These are phyloP conservation scores for Trichoderma erinaceum DNA, from an alignment of 495 filamentous ascomycete genomes.

Conservation along the genomic window DNA sequence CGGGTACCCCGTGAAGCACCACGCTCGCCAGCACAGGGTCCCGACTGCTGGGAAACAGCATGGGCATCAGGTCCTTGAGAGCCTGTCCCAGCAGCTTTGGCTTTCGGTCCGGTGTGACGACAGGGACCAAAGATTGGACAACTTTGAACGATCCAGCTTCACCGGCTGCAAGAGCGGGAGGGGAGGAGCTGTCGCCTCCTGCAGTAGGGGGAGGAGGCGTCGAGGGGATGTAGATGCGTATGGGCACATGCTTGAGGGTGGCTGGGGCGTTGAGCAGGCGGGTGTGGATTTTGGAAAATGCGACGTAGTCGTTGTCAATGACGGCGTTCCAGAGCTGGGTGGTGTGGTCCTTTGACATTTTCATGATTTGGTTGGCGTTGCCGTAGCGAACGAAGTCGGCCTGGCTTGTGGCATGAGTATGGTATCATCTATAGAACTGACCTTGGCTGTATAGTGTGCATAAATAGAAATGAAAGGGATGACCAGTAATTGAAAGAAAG, in stretches of 20 bases:
- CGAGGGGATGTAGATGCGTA: conserved; percentile 83
- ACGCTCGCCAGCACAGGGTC: conserved; percentile 87
- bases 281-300: conserved; percentile 67
- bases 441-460: conserved; percentile 1
- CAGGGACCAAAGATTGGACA: conserved; percentile 56
- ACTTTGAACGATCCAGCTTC: conserved; percentile 53
- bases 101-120: conserved; percentile 41
- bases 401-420: conserved; percentile 28
- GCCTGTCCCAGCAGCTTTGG: conserved; percentile 56
- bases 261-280: conserved; percentile 72
- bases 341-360: conserved; percentile 78
- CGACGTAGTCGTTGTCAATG: conserved; percentile 64
- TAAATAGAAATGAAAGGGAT: neutral
- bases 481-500: neutral
- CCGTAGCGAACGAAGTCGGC: conserved; percentile 90
- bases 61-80: conserved; percentile 69
- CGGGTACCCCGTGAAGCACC: conserved; percentile 77
- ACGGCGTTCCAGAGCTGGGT: conserved; percentile 82
- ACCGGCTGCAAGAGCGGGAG: conserved; percentile 18
- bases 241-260: conserved; percentile 71
- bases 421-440: neutral
- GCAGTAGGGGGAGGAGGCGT: conserved; percentile 40
- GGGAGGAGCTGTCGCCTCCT: conserved; percentile 24
- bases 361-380: conserved; percentile 90
- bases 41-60: conserved; percentile 79